A percentile compares a stretch with the other conserved stretches of the same genome.
These are phyloP conservation scores for Boeremia lycopersici DNA, from an alignment of 2,329 filamentous ascomycete species.

Conservation along the genomic window DNA sequence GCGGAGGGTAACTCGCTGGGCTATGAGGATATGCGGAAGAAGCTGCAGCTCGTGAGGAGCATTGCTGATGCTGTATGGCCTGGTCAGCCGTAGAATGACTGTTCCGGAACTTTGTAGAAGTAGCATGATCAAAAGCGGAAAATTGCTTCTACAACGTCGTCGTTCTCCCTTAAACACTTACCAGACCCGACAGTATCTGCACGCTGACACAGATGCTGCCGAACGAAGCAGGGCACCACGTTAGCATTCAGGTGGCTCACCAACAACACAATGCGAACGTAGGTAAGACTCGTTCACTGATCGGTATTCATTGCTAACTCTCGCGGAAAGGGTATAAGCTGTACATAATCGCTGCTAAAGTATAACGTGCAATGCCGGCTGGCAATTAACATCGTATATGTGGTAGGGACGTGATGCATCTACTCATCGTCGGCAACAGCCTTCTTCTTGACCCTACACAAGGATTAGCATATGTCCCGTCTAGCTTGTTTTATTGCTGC, in stretches of 20 bases:
- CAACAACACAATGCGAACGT: neutral
- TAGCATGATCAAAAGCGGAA: neutral
- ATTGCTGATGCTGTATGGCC: conserved; percentile 78
- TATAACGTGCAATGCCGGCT: neutral
- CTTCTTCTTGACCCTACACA: conserved; percentile 33
- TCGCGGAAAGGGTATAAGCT: conserved; percentile 14
- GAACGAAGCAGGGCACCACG: neutral
- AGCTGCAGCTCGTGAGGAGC: conserved; percentile 71
- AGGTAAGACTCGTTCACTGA: neutral
- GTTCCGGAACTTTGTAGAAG: conserved; percentile 1
- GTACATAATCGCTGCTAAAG: conserved; percentile 1
- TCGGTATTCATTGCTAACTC: neutral
- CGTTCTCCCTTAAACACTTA: no score
- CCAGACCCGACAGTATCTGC: no score
- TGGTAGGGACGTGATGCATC: neutral
- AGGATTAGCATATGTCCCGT: conserved; percentile 1
- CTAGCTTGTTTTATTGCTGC: neutral
- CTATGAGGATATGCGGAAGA: conserved; percentile 73
- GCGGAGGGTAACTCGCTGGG: conserved; percentile 73
- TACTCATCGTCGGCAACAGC: conserved; percentile 27
- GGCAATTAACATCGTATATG: neutral
- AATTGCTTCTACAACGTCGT: no score
- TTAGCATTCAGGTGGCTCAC: neutral
- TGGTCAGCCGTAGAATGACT: conserved; percentile 51
- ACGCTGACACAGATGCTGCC: no score